Percentiles rank a stretch among this genome's conserved stretches.
Conservation (phyloP, 305 asterid species). For the Ilex paraguariensis region DNA sequence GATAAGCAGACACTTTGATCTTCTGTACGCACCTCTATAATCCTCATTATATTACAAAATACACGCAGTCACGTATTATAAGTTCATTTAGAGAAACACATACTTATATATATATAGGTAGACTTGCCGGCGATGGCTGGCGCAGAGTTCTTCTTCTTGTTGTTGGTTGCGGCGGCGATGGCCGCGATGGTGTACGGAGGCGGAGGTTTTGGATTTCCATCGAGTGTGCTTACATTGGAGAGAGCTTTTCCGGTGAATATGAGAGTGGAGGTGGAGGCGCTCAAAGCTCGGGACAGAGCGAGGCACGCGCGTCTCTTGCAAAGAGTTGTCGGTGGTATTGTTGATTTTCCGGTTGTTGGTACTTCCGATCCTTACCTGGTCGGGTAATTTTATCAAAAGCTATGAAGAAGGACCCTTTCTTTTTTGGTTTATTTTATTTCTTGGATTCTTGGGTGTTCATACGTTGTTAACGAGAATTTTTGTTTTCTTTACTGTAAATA, state of each 20-base stretch:
- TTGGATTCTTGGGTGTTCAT: background rate
- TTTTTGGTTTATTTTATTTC: background rate
- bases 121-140: constrained; percentile 46
- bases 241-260: constrained; percentile 57
- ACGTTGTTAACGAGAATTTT: no score
- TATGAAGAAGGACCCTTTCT: background rate
- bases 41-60: no score
- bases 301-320: constrained; percentile 85
- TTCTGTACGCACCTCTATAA: no score
- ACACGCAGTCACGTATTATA: no score
- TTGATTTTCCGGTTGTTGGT: constrained; percentile 68
- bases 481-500: no score
- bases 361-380: constrained; percentile 73
- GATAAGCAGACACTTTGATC: no score
- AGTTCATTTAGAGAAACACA: no score
- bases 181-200: constrained; percentile 26
- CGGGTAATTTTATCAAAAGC: constrained; percentile 41
- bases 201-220: constrained; percentile 19
- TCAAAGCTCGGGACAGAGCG: constrained; percentile 72
- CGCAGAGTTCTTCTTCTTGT: constrained; percentile 14
- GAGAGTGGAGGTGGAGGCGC: constrained; percentile 53
- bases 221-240: constrained; percentile 50
- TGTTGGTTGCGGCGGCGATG: constrained; percentile 25
- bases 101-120: no score
- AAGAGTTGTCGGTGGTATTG: constrained; percentile 69